A percentile compares a stretch with the other conserved stretches of the same genome.
Conservation (phyloP, 225 moss, liverwort and hornwort species). For the Antitrichia curtipendula region DNA sequence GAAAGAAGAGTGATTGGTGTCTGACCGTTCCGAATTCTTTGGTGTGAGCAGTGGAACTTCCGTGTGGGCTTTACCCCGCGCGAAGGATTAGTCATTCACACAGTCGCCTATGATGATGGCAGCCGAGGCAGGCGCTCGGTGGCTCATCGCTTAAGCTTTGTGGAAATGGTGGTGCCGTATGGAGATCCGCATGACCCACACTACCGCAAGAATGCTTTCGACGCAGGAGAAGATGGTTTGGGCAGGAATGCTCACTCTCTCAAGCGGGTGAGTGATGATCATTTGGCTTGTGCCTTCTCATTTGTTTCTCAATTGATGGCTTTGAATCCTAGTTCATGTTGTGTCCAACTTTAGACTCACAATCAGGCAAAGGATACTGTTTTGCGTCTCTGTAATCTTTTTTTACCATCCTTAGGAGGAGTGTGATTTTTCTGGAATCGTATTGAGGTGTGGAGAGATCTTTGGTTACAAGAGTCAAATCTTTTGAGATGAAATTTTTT, state of each 20-base stretch:
- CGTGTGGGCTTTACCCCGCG: slow-evolving; percentile 95
- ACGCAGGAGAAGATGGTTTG: slow-evolving; percentile 93
- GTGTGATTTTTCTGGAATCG: neutral
- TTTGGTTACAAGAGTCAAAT: neutral
- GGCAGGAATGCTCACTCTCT: slow-evolving; percentile 96
- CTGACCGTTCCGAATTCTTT: neutral
- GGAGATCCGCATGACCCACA: slow-evolving; percentile 98
- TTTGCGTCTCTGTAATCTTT: neutral
- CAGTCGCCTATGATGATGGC: slow-evolving; percentile 88
- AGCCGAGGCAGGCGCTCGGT: slow-evolving; percentile 90
- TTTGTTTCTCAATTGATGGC: neutral
- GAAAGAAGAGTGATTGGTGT: neutral
- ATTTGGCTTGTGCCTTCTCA: neutral
- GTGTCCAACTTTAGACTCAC: neutral
- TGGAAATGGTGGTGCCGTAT: slow-evolving; percentile 99
- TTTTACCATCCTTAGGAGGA: neutral
- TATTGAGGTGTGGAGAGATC: neutral
- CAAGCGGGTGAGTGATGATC: slow-evolving; percentile 37
- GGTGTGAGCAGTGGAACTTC: slow-evolving; percentile 80
- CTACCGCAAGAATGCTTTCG: slow-evolving; percentile 95
- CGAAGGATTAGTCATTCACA: slow-evolving; percentile 89
- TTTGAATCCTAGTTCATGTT: neutral
- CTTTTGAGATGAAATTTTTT: neutral
- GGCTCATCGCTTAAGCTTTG: slow-evolving; percentile 90
- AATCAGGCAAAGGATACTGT: neutral